These are phyloP conservation scores for Talaromyces ruber DNA, from an alignment of 495 filamentous ascomycete genomes.

Conservation along the genomic window DNA sequence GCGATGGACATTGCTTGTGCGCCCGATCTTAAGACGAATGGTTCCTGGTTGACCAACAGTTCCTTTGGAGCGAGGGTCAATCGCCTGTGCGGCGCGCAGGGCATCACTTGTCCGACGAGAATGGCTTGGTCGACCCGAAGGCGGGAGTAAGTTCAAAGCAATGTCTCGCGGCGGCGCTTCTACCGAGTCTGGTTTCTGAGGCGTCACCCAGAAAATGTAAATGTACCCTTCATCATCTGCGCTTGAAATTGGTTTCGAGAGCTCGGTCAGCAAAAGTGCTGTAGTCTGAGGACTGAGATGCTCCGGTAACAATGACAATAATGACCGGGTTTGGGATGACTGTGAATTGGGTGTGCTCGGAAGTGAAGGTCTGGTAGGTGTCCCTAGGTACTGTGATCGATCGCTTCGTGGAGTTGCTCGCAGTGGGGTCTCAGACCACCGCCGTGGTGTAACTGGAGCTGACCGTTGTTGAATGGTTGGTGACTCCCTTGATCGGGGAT, in stretches of 20 bases:
- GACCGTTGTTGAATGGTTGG: not conserved
- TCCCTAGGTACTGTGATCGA: constrained; percentile 7
- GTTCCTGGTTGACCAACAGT: constrained; percentile 22
- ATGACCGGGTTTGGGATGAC: constrained; percentile 35
- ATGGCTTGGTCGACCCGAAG: constrained; percentile 27
- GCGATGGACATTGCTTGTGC: constrained; percentile 83
- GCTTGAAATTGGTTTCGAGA: constrained; percentile 71
- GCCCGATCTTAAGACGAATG: constrained; percentile 85
- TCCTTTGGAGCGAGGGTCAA: constrained; percentile 19
- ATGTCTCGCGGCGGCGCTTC: constrained; percentile 44
- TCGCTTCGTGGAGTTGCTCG: constrained; percentile 7
- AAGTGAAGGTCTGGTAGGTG: constrained; percentile 12
- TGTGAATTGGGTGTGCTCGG: constrained; percentile 20
- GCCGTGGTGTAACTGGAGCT: constrained; percentile 1
- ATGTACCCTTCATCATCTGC: constrained; percentile 87
- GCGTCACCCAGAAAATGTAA: constrained; percentile 92
- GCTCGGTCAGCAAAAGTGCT: constrained; percentile 58
- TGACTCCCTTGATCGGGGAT: not conserved
- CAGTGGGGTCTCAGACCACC: constrained; percentile 9
- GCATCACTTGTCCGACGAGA: constrained; percentile 58
- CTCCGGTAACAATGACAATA: constrained; percentile 60
- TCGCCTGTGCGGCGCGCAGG: constrained; percentile 34
- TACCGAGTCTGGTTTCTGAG: constrained; percentile 30
- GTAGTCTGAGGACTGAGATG: constrained; percentile 54
- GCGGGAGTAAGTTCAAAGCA: constrained; percentile 50